Evolutionary conservation across 1,139 yeast genomes (phyloP).

Genomic region (Zygoascus meyerae): DNA sequence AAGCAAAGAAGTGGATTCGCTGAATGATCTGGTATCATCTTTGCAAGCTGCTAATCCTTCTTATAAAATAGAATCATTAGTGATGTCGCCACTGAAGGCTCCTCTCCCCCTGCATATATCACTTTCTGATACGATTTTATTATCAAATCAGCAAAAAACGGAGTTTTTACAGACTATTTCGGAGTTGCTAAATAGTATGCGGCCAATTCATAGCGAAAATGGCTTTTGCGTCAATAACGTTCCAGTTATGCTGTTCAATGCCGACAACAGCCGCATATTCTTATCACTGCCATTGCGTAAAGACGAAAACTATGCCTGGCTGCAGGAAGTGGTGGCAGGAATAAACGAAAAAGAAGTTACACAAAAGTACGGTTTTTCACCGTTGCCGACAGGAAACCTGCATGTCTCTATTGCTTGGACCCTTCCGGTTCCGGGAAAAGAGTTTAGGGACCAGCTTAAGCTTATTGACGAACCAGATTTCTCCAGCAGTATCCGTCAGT

Average conservation of each 20-base stretch:
- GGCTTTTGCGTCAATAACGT: too few species aligned
- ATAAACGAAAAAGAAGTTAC: neutral
- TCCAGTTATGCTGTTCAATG: conserved; percentile 5
- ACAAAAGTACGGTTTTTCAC: conserved; percentile 2
- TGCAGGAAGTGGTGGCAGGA: neutral
- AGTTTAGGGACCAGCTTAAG: too few species aligned
- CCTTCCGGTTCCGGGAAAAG: neutral
- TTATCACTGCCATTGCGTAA: conserved; percentile 4
- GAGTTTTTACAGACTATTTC: conserved; percentile 14
- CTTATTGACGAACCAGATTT: too few species aligned
- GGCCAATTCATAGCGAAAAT: neutral
- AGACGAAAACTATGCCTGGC: neutral
- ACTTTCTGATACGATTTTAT: conserved; percentile 31
- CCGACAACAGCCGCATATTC: conserved; percentile 10
- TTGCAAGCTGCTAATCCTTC: too few species aligned
- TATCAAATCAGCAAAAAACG: conserved; percentile 20
- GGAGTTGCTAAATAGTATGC: neutral
- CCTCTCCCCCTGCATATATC: conserved; percentile 31
- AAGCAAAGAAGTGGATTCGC: neutral
- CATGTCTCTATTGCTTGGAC: conserved; percentile 10
- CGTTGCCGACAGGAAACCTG: neutral
- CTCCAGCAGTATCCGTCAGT: too few species aligned
- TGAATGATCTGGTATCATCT: conserved; percentile 2
- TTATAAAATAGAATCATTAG: conserved; percentile 21
- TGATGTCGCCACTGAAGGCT: conserved; percentile 26